phyloP scores from a whole-genome alignment of 2,329 filamentous ascomycete genomes.

The Cercospora zeina region DNA sequence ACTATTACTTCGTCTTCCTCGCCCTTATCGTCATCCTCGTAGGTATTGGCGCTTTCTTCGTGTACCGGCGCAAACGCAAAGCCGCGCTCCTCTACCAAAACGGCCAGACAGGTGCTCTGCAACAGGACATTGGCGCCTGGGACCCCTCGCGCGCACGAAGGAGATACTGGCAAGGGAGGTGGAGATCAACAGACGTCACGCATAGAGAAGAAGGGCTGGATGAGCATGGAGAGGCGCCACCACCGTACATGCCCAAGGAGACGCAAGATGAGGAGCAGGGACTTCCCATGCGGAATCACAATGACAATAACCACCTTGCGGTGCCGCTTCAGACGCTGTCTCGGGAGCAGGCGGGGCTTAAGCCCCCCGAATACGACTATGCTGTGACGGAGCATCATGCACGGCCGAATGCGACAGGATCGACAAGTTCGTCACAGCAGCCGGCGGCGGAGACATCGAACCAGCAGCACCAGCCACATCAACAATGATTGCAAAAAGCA shows the following conservation, averaged over 20 bases:
- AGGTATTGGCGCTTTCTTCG: conserved; percentile 47
- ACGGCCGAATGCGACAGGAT: background rate
- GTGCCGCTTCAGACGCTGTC: conserved; percentile 46
- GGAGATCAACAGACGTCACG: conserved; percentile 24
- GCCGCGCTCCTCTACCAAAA: conserved; percentile 23
- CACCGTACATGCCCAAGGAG: conserved; percentile 55
- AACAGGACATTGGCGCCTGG: conserved; percentile 24
- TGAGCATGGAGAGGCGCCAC: conserved; percentile 65
- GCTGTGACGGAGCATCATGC: conserved; percentile 10
- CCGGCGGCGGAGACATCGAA: background rate
- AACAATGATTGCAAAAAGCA: background rate
- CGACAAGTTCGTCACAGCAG: background rate
- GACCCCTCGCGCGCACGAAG: conserved; percentile 26
- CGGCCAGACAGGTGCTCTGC: conserved; percentile 20
- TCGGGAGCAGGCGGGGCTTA: conserved; percentile 41
- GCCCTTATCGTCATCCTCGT: conserved; percentile 54
- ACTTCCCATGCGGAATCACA: conserved; percentile 4
- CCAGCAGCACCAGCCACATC: conserved; percentile 1
- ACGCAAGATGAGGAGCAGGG: conserved; percentile 29
- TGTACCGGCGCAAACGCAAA: conserved; percentile 48
- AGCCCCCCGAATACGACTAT: conserved; percentile 46
- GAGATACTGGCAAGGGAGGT: conserved; percentile 36
- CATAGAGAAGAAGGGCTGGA: conserved; percentile 59
- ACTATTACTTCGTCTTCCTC: conserved; percentile 60
- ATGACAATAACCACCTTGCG: conserved; percentile 19